Base-by-base conservation (phyloP, 129 eudicot genomes). In the Lonicera japonica region DNA sequence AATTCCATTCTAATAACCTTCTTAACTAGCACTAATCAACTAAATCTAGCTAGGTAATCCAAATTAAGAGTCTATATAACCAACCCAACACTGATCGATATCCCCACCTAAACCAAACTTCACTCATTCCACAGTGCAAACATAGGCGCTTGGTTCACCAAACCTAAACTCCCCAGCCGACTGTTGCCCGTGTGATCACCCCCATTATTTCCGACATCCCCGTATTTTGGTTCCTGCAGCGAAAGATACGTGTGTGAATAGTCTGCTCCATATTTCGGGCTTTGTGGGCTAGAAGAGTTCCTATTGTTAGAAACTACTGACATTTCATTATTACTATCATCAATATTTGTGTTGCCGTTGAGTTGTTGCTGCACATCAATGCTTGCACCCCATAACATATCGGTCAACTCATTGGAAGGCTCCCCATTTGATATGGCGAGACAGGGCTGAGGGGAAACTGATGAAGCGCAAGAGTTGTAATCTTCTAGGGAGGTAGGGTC, bases 121-220 rank as follows among this genome's bases (percentile, higher is more conserved):
- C 72, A 75, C 9, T 75, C 75, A 25, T 76, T 79, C 89, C 89
- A 83, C 36, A 75, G 38, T 5, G 89, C 85, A 75, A 79, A 79
- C 61, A 79, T 68, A 0, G 85, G 85, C 34, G 73, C 79, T 20
- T 67, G 74, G 52, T 64, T 61, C 18, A 16, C 80, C 61, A 69
- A 41, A 0, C 67, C 73, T 21, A 69, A 2, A 53, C 66, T 70
- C 18, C 64, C 67, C 0, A 46, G 25, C 69, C 58, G 46, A 8
- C 15, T 34, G 1, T 39, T 23, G 29, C 71, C 46, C 9, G 15
- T 40, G 9, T 39, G 38, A 48, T 61, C 70, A 13, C 14, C 14
- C 50, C 14, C 50, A 43, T 10, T n/a, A 17, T 52, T 56, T 51
- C 74, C 70, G 0, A 60, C 66, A 18, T 69, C 77, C 39, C 54